These are phyloP conservation scores for Neopestalotiopsis clavispora DNA, from an alignment of 2,329 filamentous ascomycete genomes.

Conservation along the genomic window DNA sequence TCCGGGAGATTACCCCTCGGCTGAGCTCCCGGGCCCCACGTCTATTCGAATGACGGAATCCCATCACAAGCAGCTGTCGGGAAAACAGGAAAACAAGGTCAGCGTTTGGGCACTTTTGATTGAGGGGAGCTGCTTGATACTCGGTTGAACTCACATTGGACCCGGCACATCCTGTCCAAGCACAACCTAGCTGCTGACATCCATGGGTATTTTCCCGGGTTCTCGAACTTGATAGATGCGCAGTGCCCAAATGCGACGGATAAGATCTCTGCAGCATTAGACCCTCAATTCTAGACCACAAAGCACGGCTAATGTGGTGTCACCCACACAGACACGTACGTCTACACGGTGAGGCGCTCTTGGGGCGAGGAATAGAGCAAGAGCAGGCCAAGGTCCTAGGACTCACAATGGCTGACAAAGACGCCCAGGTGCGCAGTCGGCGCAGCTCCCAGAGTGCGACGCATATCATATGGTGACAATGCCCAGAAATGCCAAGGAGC, in stretches of 20 bases:
- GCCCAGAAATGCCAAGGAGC: constrained; percentile 15
- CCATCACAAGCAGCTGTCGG: neutral
- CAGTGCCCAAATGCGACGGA: neutral
- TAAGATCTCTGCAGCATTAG: neutral
- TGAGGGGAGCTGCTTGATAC: neutral
- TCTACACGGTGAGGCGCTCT: neutral
- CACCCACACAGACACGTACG: neutral
- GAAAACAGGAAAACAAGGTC: neutral
- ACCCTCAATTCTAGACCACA: neutral
- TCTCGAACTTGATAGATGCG: neutral
- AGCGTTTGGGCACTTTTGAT: neutral
- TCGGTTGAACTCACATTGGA: neutral
- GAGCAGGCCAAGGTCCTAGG: neutral
- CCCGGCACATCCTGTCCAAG: neutral
- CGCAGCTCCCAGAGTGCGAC: neutral
- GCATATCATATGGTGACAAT: constrained; percentile 14
- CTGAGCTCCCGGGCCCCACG: neutral
- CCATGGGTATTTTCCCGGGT: too few species aligned
- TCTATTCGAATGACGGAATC: neutral
- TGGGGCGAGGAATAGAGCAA: too few species aligned
- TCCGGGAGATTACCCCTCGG: neutral
- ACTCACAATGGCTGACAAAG: neutral
- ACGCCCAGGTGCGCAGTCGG: neutral
- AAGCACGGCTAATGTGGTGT: constrained; percentile 7
- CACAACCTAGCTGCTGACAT: too few species aligned